Percentiles rank a stretch among this genome's conserved stretches.
Conservation (phyloP, 192 early-diverging fungal species). For the Podila minutissima region DNA sequence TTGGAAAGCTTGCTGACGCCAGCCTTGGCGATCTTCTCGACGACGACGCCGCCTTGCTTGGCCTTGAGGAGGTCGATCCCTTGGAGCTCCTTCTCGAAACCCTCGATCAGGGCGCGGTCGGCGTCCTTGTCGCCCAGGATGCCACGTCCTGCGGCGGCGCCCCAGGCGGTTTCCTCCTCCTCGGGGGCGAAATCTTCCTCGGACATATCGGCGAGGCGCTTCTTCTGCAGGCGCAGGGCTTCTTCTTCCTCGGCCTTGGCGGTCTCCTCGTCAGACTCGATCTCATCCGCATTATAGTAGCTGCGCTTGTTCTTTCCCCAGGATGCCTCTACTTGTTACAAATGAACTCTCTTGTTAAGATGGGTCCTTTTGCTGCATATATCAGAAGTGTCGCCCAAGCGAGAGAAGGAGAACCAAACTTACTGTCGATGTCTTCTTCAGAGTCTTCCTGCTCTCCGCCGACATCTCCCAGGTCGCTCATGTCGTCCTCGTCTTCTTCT, state of each 20-base stretch:
- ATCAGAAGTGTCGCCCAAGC: neutral
- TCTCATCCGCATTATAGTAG: slow-evolving; percentile 90
- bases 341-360: neutral
- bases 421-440: slow-evolving; percentile 52
- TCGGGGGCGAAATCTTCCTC: slow-evolving; percentile 92
- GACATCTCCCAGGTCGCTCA: slow-evolving; percentile 38
- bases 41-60: slow-evolving; percentile 37
- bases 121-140: slow-evolving; percentile 55
- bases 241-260: slow-evolving; percentile 90
- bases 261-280: slow-evolving; percentile 77
- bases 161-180: slow-evolving; percentile 70
- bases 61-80: slow-evolving; percentile 59
- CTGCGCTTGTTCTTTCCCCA: slow-evolving; percentile 83
- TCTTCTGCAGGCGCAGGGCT: slow-evolving; percentile 85
- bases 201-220: slow-evolving; percentile 77
- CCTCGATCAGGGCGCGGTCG: slow-evolving; percentile 57
- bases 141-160: slow-evolving; percentile 33
- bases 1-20: slow-evolving; percentile 61
- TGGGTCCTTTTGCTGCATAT: slow-evolving; percentile 12
- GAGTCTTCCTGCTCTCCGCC: slow-evolving; percentile 32
- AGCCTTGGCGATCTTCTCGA: slow-evolving; percentile 52
- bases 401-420: slow-evolving; percentile 7
- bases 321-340: slow-evolving; percentile 62
- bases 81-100: slow-evolving; percentile 60
- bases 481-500: slow-evolving; percentile 54